These are phyloP conservation scores for Malus hybrid DNA, from an alignment of 331 rosid genomes.

Conservation along the genomic window DNA sequence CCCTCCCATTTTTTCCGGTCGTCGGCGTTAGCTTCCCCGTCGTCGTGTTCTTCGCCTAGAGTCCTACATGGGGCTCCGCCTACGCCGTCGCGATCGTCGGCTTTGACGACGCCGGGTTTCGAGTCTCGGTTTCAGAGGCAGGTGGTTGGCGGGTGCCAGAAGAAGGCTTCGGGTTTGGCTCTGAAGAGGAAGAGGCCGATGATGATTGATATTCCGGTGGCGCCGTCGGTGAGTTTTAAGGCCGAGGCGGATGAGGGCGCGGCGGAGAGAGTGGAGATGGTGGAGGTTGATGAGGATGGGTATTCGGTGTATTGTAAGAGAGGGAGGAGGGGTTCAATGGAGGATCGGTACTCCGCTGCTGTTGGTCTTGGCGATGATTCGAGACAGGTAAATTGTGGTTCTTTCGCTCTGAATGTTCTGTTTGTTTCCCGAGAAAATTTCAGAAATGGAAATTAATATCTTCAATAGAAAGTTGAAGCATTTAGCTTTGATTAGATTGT, in stretches of 20 bases:
- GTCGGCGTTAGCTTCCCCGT: conserved; percentile 7
- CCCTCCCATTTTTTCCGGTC: conserved; percentile 20
- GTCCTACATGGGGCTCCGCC: conserved; percentile 19
- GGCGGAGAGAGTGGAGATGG: conserved; percentile 17
- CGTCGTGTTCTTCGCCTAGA: conserved; percentile 25
- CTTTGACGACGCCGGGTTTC: background rate
- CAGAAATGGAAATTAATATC: background rate
- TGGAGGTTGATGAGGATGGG: conserved; percentile 44
- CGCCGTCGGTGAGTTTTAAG: conserved; percentile 12
- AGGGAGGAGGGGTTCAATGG: conserved; percentile 35
- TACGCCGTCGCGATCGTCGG: background rate
- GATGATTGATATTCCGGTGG: conserved; percentile 24
- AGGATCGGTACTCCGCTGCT: conserved; percentile 45
- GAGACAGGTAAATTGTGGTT: conserved; percentile 22
- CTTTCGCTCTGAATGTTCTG: background rate
- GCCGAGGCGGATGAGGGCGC: conserved; percentile 10
- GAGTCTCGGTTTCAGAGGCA: conserved; percentile 10
- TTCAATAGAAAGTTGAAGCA: background rate
- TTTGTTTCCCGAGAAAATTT: conserved; percentile 4
- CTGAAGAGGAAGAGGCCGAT: conserved; percentile 46
- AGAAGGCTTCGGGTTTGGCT: conserved; percentile 3
- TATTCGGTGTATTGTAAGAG: conserved; percentile 46
- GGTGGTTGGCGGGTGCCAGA: background rate
- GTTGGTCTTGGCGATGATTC: conserved; percentile 30
- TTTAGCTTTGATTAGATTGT: background rate